Evolutionary conservation across 805 yeast genomes (phyloP).

Genomic region (Lachancea sp.): DNA sequence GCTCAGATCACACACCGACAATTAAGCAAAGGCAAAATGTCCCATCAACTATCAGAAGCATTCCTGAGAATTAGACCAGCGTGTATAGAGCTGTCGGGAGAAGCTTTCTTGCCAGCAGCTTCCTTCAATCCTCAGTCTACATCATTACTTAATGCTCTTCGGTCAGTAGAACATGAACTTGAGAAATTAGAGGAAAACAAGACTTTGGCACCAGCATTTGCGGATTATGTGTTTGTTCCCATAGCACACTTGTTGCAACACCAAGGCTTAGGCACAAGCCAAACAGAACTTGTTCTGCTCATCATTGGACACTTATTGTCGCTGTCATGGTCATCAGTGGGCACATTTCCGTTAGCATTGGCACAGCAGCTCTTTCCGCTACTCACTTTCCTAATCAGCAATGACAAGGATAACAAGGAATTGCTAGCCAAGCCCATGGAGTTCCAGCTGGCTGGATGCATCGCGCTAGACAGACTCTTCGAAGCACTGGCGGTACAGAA

Average conservation of each 20-base stretch:
- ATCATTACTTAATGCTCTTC: slow-evolving; percentile 30
- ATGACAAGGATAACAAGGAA: slow-evolving; percentile 21
- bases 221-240: slow-evolving; percentile 61
- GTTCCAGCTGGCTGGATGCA: slow-evolving; percentile 34
- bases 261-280: slow-evolving; percentile 40
- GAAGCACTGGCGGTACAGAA: slow-evolving; percentile 31
- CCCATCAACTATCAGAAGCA: slow-evolving; percentile 4
- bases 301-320: slow-evolving; percentile 40
- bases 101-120: slow-evolving; percentile 38
- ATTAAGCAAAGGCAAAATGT: neutral
- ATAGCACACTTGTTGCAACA: slow-evolving; percentile 47
- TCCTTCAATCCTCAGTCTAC: slow-evolving; percentile 31
- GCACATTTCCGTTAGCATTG: slow-evolving; percentile 33
- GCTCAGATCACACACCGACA: neutral
- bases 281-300: slow-evolving; percentile 40
- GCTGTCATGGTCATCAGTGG: slow-evolving; percentile 42
- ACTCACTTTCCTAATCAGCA: slow-evolving; percentile 38
- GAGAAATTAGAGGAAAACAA: slow-evolving; percentile 7
- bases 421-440: slow-evolving; percentile 31
- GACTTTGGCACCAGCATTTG: slow-evolving; percentile 37
- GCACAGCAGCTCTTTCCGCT: slow-evolving; percentile 44
- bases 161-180: slow-evolving; percentile 29
- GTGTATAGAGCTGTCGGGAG: slow-evolving; percentile 41
- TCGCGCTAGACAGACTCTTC: slow-evolving; percentile 28
- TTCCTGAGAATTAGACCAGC: slow-evolving; percentile 34